Evolutionary conservation across 352 stramenopile species (phyloP).

Genomic region (Phytopythium vexans): DNA sequence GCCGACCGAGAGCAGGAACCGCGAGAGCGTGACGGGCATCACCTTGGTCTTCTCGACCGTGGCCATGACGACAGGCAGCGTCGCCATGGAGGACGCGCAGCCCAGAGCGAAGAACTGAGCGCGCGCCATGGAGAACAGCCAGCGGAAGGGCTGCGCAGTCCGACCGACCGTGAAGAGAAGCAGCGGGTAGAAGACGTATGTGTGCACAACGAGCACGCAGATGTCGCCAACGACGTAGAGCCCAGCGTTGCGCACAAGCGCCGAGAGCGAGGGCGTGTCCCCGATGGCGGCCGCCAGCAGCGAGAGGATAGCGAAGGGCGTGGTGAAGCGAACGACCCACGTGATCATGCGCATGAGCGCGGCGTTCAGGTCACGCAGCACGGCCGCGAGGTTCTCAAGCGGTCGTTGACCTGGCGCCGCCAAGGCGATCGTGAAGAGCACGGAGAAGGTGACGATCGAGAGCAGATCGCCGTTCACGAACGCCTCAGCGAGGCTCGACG

Average conservation of each 20-base stretch:
- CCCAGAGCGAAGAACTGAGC: slow-evolving; percentile 70
- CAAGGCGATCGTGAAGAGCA: slow-evolving; percentile 27
- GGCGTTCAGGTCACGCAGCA: slow-evolving; percentile 30
- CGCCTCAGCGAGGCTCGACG: slow-evolving; percentile 26
- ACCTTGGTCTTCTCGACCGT: slow-evolving; percentile 50
- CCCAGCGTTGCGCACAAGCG: slow-evolving; percentile 32
- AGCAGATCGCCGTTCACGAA: slow-evolving; percentile 27
- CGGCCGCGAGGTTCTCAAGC: slow-evolving; percentile 8
- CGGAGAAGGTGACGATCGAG: slow-evolving; percentile 31
- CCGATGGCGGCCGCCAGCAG: slow-evolving; percentile 30
- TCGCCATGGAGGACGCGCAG: slow-evolving; percentile 72
- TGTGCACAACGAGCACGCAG: slow-evolving; percentile 25
- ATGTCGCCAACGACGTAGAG: slow-evolving; percentile 47
- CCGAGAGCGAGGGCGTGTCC: neutral
- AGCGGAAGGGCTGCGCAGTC: slow-evolving; percentile 46
- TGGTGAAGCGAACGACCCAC: slow-evolving; percentile 33
- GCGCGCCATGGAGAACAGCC: slow-evolving; percentile 43
- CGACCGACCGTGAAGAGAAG: slow-evolving; percentile 33
- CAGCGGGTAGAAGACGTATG: slow-evolving; percentile 42
- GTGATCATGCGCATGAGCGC: slow-evolving; percentile 39
- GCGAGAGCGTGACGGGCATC: slow-evolving; percentile 41
- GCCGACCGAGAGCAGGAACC: slow-evolving; percentile 60
- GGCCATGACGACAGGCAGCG: slow-evolving; percentile 56
- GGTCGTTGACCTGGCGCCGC: slow-evolving; percentile 6
- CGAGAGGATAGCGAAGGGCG: slow-evolving; percentile 35